These are phyloP conservation scores for Nidularia pulvinata DNA, from an alignment of 768 basidiomycete genomes.

Conservation along the genomic window DNA sequence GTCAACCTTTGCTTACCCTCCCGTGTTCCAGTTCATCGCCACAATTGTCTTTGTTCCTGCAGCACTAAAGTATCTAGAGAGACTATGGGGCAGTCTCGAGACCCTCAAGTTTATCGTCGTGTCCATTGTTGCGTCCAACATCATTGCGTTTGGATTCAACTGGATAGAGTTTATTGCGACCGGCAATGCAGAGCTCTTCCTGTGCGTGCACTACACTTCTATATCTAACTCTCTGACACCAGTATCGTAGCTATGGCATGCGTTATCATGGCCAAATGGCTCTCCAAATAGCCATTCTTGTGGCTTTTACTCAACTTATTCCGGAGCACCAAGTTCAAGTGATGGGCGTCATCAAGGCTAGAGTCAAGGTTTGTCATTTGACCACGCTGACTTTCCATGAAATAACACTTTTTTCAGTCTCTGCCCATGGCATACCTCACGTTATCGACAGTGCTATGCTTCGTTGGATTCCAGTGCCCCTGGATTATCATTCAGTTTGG, in stretches of 20 bases:
- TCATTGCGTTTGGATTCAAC: constrained; percentile 86
- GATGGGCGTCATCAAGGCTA: constrained; percentile 77
- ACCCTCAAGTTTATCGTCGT: constrained; percentile 84
- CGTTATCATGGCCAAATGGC: constrained; percentile 93
- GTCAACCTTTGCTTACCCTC: constrained; percentile 3
- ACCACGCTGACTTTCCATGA: background rate
- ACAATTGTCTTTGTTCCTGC: constrained; percentile 80
- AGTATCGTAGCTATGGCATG: constrained; percentile 77
- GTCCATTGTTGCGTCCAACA: constrained; percentile 78
- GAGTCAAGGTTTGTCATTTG: constrained; percentile 75
- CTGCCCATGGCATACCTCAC: constrained; percentile 96
- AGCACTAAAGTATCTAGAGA: constrained; percentile 87
- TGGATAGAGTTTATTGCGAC: constrained; percentile 82
- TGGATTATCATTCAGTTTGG: constrained; percentile 97
- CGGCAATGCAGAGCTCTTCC: constrained; percentile 70
- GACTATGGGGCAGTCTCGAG: constrained; percentile 91
- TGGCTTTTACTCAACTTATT: constrained; percentile 97
- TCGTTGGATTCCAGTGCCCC: constrained; percentile 86
- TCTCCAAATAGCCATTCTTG: constrained; percentile 84
- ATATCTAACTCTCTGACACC: constrained; percentile 5
- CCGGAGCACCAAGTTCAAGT: constrained; percentile 98
- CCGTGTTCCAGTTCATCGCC: constrained; percentile 60
- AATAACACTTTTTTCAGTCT: constrained; percentile 42
- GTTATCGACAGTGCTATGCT: constrained; percentile 81
- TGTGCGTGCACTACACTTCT: constrained; percentile 50